Evolutionary conservation across 768 basidiomycete genomes (phyloP), one percentile per base, ranked within the genome.

Genomic region (Chalciporus pseudorubinellus): DNA sequence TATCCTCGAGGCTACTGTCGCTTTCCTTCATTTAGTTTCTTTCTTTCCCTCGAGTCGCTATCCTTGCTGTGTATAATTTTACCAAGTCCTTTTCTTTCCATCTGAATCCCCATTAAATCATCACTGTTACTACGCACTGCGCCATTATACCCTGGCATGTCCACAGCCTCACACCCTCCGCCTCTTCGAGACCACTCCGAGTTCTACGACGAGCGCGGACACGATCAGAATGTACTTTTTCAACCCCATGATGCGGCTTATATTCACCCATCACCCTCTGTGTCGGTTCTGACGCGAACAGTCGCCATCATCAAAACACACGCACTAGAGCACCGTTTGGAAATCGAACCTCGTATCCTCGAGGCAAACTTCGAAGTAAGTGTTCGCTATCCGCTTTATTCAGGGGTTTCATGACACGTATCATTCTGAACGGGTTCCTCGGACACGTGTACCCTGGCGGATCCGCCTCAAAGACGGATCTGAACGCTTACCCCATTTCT

Each of bases 301-400:
- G 82, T 92, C 45, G 89, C 87, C 16, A 88, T 92, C 56, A 90
- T 92, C 77, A 92, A 92, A 72, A 77, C 77, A 24, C 84, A 89
- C 73, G 89, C 89, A 1, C 71, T 92, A 38, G 66, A 74, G 10
- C 78, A 87, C 57, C 75, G 90, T 43, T 85, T 92, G 61, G 87
- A 89, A 42, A 91, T 92, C 55, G 90, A 93, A 71, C 80, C 77
- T 34, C 76, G 84, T 43, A 88, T 93, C 54, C 78, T 85, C 52
- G 86, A 87, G 66, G 85, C 89, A 22, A 84, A 83, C 65, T 92
- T 92, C 54, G 91, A 92, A 79, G 89, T 89, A 18, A 50, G 80
- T 68, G 33, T 4, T 40, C 18, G 4, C 4, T 54, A 44, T 29
- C 39, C 38, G 21, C 48, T 33, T 39, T 38, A 18, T 47, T 55